A percentile compares a stretch with the other conserved stretches of the same genome.
These are phyloP conservation scores for Haplographium delicatum DNA, from an alignment of 495 filamentous ascomycete genomes.

Conservation along the genomic window DNA sequence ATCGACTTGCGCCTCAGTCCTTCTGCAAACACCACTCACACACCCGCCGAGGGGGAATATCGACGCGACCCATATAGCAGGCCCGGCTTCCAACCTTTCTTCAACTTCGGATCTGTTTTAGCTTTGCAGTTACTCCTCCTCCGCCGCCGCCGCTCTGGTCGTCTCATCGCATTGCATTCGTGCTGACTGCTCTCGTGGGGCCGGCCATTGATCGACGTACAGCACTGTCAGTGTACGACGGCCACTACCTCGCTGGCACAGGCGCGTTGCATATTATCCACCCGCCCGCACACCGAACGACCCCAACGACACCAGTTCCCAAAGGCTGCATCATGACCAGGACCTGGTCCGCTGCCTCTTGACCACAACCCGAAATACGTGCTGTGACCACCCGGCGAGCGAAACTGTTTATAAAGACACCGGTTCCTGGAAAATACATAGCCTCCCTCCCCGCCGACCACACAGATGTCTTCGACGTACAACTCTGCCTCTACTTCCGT, in stretches of 20 bases:
- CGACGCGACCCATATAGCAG: too few species aligned
- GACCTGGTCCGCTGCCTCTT: conserved; percentile 16
- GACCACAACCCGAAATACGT: conserved; percentile 16
- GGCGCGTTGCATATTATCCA: not conserved
- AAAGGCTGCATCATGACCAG: conserved; percentile 25
- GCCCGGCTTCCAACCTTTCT: too few species aligned
- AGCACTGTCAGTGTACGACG: not conserved
- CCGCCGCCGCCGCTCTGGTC: too few species aligned
- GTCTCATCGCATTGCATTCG: too few species aligned
- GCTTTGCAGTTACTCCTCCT: too few species aligned
- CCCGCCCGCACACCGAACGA: conserved; percentile 1
- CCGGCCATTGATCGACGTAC: too few species aligned
- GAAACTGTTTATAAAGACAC: conserved; percentile 11
- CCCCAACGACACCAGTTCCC: conserved; percentile 2
- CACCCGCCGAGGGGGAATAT: too few species aligned
- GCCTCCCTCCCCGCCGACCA: conserved; percentile 19
- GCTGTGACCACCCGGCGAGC: conserved; percentile 6
- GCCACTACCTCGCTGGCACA: not conserved
- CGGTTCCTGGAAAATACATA: conserved; percentile 19
- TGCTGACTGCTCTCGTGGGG: too few species aligned
- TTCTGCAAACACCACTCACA: conserved; percentile 1
- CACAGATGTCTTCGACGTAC: conserved; percentile 25
- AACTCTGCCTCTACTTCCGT: conserved; percentile 18
- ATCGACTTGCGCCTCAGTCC: too few species aligned
- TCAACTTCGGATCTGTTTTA: too few species aligned